Conservation (phyloP, 352 stramenopile species). For the Globisporangium viniferum region DNA sequence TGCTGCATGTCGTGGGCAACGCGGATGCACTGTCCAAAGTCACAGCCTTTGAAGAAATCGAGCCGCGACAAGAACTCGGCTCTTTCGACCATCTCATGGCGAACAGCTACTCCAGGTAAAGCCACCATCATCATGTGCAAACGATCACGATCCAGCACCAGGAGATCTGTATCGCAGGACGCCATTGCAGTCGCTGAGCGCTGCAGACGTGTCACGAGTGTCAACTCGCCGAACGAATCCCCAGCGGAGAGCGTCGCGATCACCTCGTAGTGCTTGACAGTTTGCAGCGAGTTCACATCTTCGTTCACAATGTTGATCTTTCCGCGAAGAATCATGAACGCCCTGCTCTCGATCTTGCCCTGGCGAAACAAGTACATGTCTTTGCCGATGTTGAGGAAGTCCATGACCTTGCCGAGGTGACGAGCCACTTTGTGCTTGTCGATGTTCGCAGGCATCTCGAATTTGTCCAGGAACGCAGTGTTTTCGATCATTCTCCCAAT, state of each 20-base stretch:
- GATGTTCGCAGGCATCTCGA: slow-evolving; percentile 48
- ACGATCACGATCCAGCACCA: slow-evolving; percentile 69
- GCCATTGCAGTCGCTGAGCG: slow-evolving; percentile 66
- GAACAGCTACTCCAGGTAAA: slow-evolving; percentile 58
- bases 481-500: slow-evolving; percentile 55
- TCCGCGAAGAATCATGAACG: slow-evolving; percentile 75
- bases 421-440: slow-evolving; percentile 52
- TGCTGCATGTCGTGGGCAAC: slow-evolving; percentile 69
- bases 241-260: slow-evolving; percentile 64
- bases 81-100: slow-evolving; percentile 68
- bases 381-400: slow-evolving; percentile 51
- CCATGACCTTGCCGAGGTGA: slow-evolving; percentile 42
- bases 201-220: slow-evolving; percentile 64
- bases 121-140: slow-evolving; percentile 32
- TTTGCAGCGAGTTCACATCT: slow-evolving; percentile 35
- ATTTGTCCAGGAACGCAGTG: slow-evolving; percentile 64
- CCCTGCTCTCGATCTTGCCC: slow-evolving; percentile 69
- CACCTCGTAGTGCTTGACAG: slow-evolving; percentile 50
- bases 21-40: slow-evolving; percentile 74
- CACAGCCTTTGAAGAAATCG: slow-evolving; percentile 49
- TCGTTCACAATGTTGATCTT: slow-evolving; percentile 80
- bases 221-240: slow-evolving; percentile 71
- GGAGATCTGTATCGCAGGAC: slow-evolving; percentile 56
- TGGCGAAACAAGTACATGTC: slow-evolving; percentile 65
- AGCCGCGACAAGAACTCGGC: slow-evolving; percentile 61